phyloP scores from a whole-genome alignment of 2,329 filamentous ascomycete genomes.

The Ophiostoma montium region DNA sequence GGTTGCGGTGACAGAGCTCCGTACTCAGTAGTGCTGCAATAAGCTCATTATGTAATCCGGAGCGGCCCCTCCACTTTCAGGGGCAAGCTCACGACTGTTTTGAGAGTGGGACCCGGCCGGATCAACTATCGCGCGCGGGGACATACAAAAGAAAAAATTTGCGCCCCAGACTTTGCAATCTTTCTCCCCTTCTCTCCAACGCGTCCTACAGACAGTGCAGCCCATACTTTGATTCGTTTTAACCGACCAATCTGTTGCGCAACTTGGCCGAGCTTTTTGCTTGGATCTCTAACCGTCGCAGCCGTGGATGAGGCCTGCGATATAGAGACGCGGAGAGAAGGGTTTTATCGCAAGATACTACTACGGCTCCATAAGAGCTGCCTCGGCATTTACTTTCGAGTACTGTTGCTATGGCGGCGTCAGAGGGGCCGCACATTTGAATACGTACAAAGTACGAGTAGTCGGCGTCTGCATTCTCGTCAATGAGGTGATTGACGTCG shows the following conservation, averaged over 20 bases:
- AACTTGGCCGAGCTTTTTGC: slow-evolving; percentile 54
- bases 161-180: slow-evolving; percentile 5
- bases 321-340: slow-evolving; percentile 37
- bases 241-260: slow-evolving; percentile 24
- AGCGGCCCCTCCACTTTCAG: not conserved
- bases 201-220: slow-evolving; percentile 81
- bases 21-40: not conserved
- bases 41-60: not conserved
- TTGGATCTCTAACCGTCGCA: slow-evolving; percentile 34
- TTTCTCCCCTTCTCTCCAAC: slow-evolving; percentile 28
- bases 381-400: slow-evolving; percentile 31
- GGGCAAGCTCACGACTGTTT: not conserved
- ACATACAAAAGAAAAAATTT: not conserved
- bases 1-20: slow-evolving; percentile 1
- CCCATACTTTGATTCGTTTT: slow-evolving; percentile 29
- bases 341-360: slow-evolving; percentile 8
- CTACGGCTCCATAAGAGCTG: slow-evolving; percentile 43
- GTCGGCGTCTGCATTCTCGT: too few relatives aligned
- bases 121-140: not conserved
- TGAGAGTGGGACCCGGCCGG: not conserved
- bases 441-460: not conserved
- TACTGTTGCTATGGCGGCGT: slow-evolving; percentile 61
- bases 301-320: slow-evolving; percentile 49
- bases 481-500: too few relatives aligned
- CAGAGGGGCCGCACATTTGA: slow-evolving; percentile 62